A percentile compares a stretch with the other conserved stretches of the same genome.
phyloP scores from a whole-genome alignment of 805 yeast species.

The Candida odintsovae region DNA sequence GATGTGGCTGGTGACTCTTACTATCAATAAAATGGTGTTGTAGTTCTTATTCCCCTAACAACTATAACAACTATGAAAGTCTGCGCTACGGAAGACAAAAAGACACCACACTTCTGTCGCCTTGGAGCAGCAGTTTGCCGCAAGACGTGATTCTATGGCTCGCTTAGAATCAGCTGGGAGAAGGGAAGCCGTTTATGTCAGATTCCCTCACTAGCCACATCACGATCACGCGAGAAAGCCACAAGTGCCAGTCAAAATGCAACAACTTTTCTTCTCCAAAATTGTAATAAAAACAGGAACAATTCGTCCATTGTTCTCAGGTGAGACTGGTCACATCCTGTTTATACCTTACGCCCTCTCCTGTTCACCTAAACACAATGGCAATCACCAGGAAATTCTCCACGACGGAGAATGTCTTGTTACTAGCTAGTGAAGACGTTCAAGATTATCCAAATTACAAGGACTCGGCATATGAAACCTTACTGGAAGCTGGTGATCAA shows the following conservation, averaged over 20 bases:
- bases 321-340: too few relatives aligned
- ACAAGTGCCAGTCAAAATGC: background rate
- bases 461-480: background rate
- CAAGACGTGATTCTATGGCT: too few relatives aligned
- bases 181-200: background rate
- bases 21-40: too few relatives aligned
- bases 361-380: background rate
- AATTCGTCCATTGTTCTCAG: too few relatives aligned
- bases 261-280: background rate
- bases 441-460: constrained; percentile 4
- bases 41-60: too few relatives aligned
- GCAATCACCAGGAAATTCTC: constrained; percentile 3
- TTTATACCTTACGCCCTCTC: too few relatives aligned
- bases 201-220: background rate
- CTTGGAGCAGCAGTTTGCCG: too few relatives aligned
- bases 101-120: too few relatives aligned
- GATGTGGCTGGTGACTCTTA: too few relatives aligned
- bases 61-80: too few relatives aligned
- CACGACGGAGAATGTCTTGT: constrained; percentile 9
- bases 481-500: background rate
- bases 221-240: background rate
- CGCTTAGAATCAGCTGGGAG: too few relatives aligned
- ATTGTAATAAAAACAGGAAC: background rate
- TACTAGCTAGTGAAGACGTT: constrained; percentile 14
- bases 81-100: too few relatives aligned